Base-by-base conservation (phyloP, 805 yeast species). In the Metschnikowia lachancei region DNA sequence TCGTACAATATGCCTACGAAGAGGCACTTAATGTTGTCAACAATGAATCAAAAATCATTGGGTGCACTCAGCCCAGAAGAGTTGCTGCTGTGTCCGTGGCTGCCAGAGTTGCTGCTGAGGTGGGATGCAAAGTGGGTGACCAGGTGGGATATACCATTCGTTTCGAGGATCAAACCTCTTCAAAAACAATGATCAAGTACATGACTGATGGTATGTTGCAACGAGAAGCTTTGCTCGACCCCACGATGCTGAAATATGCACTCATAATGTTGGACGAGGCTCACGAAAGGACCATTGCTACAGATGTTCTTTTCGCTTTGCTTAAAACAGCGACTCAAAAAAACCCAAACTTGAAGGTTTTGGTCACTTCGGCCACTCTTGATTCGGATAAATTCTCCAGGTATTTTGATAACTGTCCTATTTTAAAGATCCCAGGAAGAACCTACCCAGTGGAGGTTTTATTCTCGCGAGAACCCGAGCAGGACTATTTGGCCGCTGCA, bases 191-290 rank as follows among this genome's bases (percentile, higher is more conserved):
- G 33, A 83, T 94, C 48, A 87, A 90, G 67, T 94, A 91, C 63
- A 82, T 94, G 95, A 94, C 99, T 0, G 99, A 94, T 66, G 99
- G 99, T 72, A 91, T 92, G 87, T 74, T 94, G 14, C 82, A 91
- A 59, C 74, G 92, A 51, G 99, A 94, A 65, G 92, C 95, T 3
- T 66, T 92, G 40, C 67, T 77, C 16, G 98, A 94, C 62, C 92
- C 96, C 0, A 69, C 72, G 20, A 79, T 94, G 80, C 72, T 76
- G 12, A 77, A 71, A 49, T 94, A 94, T 60, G 81, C 95, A 0
- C 94, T 87, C 2, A 80, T 94, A 2, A 87, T 94, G 90, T 72
- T 94, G 47, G 99, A 94, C 69, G 99, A 92, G 65, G 98, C 98
- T 0, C 99, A 94, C 69, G 99, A 94, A 66, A 76, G 99, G 59